Evolutionary conservation across 768 basidiomycete genomes (phyloP).

Genomic region (Psilocybe cubensis): DNA sequence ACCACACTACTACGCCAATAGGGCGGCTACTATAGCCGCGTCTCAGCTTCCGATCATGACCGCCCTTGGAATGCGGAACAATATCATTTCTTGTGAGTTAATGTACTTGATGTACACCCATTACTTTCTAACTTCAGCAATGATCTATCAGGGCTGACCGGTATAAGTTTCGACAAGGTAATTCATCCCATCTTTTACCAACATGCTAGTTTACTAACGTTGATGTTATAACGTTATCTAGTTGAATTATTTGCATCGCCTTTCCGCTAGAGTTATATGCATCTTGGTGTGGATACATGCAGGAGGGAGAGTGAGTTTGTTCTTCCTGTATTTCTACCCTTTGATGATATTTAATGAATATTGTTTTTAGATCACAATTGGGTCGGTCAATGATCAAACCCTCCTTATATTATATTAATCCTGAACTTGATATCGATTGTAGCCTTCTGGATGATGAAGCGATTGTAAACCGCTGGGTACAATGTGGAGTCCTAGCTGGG

Average conservation of each 20-base stretch:
- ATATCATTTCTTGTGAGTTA: slow-evolving; percentile 42
- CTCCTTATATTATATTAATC: too few species aligned
- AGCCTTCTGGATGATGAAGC: slow-evolving; percentile 23
- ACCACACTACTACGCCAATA: slow-evolving; percentile 43
- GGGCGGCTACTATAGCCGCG: slow-evolving; percentile 45
- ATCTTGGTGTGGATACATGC: slow-evolving; percentile 54
- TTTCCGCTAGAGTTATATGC: slow-evolving; percentile 48
- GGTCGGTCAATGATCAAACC: too few species aligned
- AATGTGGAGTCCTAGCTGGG: slow-evolving; percentile 39
- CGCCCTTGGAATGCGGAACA: slow-evolving; percentile 65
- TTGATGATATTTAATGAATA: background rate
- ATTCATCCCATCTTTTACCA: too few species aligned
- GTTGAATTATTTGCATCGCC: slow-evolving; percentile 51
- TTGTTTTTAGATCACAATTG: slow-evolving; percentile 18
- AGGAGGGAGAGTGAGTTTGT: slow-evolving; percentile 40
- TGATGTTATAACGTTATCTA: too few species aligned
- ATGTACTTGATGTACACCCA: background rate
- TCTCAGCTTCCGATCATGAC: slow-evolving; percentile 58
- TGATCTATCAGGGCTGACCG: slow-evolving; percentile 46
- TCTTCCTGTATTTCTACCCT: background rate
- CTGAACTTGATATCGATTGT: background rate
- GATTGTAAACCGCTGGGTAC: slow-evolving; percentile 31
- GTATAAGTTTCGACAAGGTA: slow-evolving; percentile 51
- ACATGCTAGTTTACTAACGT: background rate
- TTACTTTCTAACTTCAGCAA: background rate